Evolutionary conservation across 371 early-diverging fungal genomes (phyloP), one percentile per base, ranked within the genome.

Genomic region (Mucor mucedo): DNA sequence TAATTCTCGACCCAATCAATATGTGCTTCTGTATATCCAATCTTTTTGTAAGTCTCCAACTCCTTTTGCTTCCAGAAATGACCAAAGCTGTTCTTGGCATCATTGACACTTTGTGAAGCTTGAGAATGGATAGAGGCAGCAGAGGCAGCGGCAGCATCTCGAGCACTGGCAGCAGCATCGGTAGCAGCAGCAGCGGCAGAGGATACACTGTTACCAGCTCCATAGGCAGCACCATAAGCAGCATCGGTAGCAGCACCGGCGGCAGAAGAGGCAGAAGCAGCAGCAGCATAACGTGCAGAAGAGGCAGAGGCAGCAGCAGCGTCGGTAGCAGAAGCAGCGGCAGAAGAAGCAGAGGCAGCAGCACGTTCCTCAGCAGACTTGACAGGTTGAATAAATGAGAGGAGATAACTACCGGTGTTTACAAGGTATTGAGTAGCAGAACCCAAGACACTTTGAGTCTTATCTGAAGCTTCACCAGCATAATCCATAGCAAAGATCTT

Each of bases 401-500:
- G 66, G 4, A 70, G 30, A 11, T 38, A 42, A 14, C 50, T 48
- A 32, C 70, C 70, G n/a, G 66, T 40, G 32, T 70, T 52, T 40
- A 55, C 66, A 35, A 70, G 32, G 10, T 70, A 70, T 41, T 58
- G 45, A 7, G 50, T 39, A 42, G 66, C 66, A 52, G 40, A 40
- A 11, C 27, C 16, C 10, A 70, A 55, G 14, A 30, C 11, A 13
- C 44, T 54, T 50, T 75, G 70, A 14, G 77, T 50, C 3, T 70
- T 58, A 6, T 75, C 65, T 8, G 63, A 47, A 3, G 60, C 65
- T 52, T 72, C 66, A 48, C 71, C 69, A 35, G 70, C 72, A 59
- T 78, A 78, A 50, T 81, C 79, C 55, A 73, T 72, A 14, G 76
- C 82, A 66, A 78, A 81, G 42, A 78, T 67, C 74, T 78, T 81